Evolutionary conservation across 2,329 filamentous ascomycete genomes (phyloP), one percentile per base, ranked within the genome.

Genomic region (Alternaria sp.): DNA sequence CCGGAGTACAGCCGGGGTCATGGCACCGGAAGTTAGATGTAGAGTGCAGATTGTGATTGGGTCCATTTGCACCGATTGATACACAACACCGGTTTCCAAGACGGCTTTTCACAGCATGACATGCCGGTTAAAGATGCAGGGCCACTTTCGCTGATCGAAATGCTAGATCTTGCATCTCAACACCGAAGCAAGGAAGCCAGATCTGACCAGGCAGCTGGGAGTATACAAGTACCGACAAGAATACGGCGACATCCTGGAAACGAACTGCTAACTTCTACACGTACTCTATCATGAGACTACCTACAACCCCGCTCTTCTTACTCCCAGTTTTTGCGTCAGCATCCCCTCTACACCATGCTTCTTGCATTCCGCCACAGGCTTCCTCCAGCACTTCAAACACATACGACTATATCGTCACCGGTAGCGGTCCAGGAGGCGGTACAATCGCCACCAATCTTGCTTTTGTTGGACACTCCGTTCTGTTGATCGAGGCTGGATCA

Each of bases 401-500:
- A 0, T 72, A 74, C 36, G 73, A 76, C 40, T 76, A 72, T 49
- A 80, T 89, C 43, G 82, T 89, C 11, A 85, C 88, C 36, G 87
- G 87, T 10, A 86, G 85, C 5, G 69, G 64, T 6, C 67, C 69
- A 1, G 63, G 63, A 8, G 65, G 63, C 19, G 68, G 69, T 21
- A 68, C 69, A 43, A 67, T 70, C 40, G 63, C 87, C 4, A 83
- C 84, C 11, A 82, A 86, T 51, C 82, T 89, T 9, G 87, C 87
- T 26, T 78, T 84, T 55, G 84, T 85, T 32, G 87, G 87, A 21
- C 81, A 85, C 75, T 85, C 82, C 57, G 85, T 86, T 3, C 82
- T 89, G 13, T 81, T 89, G 4, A 82, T 88, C 36, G 86, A 88
- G 68, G 86, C 86, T 10, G 86, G 86, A 23, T 59, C 57, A 59